Evolutionary conservation across 768 basidiomycete species (phyloP).

Genomic region (Neoboletus magnificus): DNA sequence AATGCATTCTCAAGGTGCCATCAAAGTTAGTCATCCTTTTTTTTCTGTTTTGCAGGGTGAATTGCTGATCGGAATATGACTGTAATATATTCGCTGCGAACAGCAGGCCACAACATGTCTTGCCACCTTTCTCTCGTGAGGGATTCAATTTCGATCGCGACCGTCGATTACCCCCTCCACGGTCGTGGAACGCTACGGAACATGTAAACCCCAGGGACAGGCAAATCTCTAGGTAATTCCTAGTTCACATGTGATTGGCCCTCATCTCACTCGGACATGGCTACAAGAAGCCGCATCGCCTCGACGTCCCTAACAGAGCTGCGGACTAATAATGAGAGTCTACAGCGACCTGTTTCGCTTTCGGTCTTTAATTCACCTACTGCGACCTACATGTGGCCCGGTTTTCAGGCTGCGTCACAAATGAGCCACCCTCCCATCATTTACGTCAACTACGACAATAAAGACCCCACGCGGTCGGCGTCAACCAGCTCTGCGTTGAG

Average conservation of each 20-base stretch:
- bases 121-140: conserved; percentile 32
- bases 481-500: conserved; percentile 31
- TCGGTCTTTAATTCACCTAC: conserved; percentile 43
- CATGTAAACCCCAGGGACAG: conserved; percentile 21
- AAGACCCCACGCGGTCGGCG: conserved; percentile 31
- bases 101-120: conserved; percentile 34
- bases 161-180: conserved; percentile 32
- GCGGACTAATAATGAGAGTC: conserved; percentile 22
- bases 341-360: conserved; percentile 35
- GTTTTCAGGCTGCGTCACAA: conserved; percentile 42
- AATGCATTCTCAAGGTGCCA: conserved; percentile 22
- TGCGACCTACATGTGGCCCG: conserved; percentile 48
- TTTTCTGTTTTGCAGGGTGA: conserved; percentile 8
- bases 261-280: conserved; percentile 19
- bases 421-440: conserved; percentile 39
- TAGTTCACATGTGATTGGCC: conserved; percentile 4
- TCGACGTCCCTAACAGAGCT: conserved; percentile 21
- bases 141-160: conserved; percentile 33
- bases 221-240: conserved; percentile 25
- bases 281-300: conserved; percentile 19
- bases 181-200: conserved; percentile 29
- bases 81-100: conserved; percentile 22
- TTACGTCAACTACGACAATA: conserved; percentile 36
- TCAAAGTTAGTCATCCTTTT: conserved; percentile 23
- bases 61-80: conserved; percentile 25